Base-by-base conservation (phyloP, 208 protist genomes). In the Novymonas esmeraldas region DNA sequence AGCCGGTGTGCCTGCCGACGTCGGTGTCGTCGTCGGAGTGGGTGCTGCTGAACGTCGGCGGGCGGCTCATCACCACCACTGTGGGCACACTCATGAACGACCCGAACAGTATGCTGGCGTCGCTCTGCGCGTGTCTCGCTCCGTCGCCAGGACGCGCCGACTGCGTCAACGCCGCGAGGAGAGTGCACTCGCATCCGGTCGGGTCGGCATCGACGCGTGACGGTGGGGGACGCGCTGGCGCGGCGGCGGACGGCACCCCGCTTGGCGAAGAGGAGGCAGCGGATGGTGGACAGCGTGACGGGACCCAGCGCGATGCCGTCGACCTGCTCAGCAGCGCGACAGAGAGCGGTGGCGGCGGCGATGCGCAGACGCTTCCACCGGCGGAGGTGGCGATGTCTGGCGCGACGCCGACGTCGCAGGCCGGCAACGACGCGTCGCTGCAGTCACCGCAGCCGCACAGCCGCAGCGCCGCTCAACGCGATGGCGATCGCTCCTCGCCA, bases 11-110 rank as follows among this genome's bases (percentile, higher is more conserved):
- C 61, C 24, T 45, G 11, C 46, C 41, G 18, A 36, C 39, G 10
- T 78, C 76, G 26, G 54, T 54, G 10, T 81, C 78, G 3, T 44
- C 75, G 1, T 18, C 49, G 5, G 84, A 92, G 14, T 96, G 87
- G 86, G 88, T 94, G 34, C 70, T 77, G 39, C 70, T 96, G 50
- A 89, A 90, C 68, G 89, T 96, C 16, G 89, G 92, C 39, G 92
- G 92, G 2, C 75, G 73, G 16, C 55, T 77, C 31, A 87, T 96
- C 78, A 89, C 74, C 5, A 93, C 92, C 14, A 96, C 89, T 14
- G 39, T 92, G 0, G 49, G 84, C 2, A 96, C 90, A 22, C 81
- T 96, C 2, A 88, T 72, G 51, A 50, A 78, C 0, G 86, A 94
- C 31, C 79, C 75, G 2, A 71, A 89, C 36, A 87, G 78, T 39